A percentile compares a stretch with the other conserved stretches of the same genome.
These are phyloP conservation scores for Tillandsia leiboldiana DNA, from an alignment of 176 grass and related monocot species.

Conservation along the genomic window DNA sequence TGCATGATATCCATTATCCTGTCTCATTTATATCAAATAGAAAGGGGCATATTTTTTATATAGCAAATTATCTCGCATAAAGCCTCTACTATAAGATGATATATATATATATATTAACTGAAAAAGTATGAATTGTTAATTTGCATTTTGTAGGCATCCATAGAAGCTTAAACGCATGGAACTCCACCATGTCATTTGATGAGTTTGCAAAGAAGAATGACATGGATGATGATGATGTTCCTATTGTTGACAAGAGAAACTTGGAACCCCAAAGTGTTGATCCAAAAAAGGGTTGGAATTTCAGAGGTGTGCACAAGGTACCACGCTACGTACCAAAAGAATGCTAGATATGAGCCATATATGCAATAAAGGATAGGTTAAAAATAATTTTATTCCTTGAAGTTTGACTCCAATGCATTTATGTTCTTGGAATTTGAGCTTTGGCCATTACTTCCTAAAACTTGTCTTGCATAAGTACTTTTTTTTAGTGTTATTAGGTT, in stretches of 20 bases:
- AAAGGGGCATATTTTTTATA: no score
- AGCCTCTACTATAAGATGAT: not conserved
- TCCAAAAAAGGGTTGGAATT: conserved; percentile 58
- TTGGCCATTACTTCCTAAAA: no score
- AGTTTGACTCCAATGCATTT: no score
- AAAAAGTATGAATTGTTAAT: conserved; percentile 10
- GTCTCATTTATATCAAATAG: no score
- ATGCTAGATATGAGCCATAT: not conserved
- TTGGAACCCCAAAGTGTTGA: conserved; percentile 51
- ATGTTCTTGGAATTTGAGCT: no score
- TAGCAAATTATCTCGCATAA: not conserved
- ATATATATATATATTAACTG: not conserved
- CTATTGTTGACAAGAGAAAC: conserved; percentile 35
- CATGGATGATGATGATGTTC: conserved; percentile 22
- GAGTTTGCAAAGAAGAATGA: conserved; percentile 36
- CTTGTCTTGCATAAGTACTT: no score
- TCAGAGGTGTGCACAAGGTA: conserved; percentile 81
- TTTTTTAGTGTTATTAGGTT: no score
- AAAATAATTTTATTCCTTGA: not conserved
- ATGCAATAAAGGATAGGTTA: conserved; percentile 1
- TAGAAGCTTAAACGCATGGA: conserved; percentile 41
- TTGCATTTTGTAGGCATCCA: conserved; percentile 34
- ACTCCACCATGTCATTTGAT: conserved; percentile 47
- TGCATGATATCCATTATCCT: no score
- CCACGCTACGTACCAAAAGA: not conserved